Evolutionary conservation across 2,329 filamentous ascomycete genomes (phyloP), one percentile per base, ranked within the genome.

Genomic region (Fusarium albidum): DNA sequence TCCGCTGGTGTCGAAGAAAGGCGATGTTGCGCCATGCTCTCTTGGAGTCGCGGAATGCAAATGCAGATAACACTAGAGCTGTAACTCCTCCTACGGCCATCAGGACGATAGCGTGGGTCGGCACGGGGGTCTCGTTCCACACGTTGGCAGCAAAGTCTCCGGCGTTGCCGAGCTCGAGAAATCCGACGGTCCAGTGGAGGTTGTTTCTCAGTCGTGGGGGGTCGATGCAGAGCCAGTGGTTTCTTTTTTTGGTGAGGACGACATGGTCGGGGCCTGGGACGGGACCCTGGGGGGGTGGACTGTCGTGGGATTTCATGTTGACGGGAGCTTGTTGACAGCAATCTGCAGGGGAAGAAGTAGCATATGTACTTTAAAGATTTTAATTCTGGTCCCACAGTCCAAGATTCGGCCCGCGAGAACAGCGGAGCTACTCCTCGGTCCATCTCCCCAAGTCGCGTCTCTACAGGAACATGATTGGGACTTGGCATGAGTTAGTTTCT

Each of bases 131-230:
- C 2, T 77, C 57, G 57, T 85, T 84, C 79, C 80, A 85, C 2
- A 84, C 76, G 48, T 85, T 84, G 49, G 82, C 82, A 0, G 82
- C 80, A 48, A 84, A 84, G 59, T 85, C 82, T 3, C 77, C 76
- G 0, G 80, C 80, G 61, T 85, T 85, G 46, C 79, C 79, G 3
- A 83, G 71, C 54, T 85, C 82, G 14, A 85, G 76, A 40, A 79
- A 79, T 1, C 80, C 82, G 2, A 82, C 68, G 5, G 63, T 65
- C 21, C 64, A 64, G 17, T 65, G 55, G 2, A 73, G 63, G 14
- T 73, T 66, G 51, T 72, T 71, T 28, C 62, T 49, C 6, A 72
- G 55, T 1, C 63, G 65, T 5, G 57, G 53, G 4, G 62, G 54
- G 0, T 53, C 53, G 6, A 52, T 38, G 1, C 64, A 52, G 3